Evolutionary conservation across 2,329 filamentous ascomycete species (phyloP).

Genomic region (Diplodia intermedia): DNA sequence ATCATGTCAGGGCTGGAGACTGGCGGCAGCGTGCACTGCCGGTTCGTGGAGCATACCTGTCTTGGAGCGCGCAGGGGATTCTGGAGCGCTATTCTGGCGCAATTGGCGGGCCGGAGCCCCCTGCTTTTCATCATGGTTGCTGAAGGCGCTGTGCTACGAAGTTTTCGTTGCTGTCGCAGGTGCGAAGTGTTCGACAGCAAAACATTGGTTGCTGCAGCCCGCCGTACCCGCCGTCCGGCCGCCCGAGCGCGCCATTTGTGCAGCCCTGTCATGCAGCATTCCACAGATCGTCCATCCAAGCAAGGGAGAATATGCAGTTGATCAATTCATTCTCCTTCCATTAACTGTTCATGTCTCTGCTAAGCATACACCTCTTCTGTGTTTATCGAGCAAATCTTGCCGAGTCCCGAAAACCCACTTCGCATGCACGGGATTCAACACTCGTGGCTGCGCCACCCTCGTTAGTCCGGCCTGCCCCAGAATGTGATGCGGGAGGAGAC

Average conservation of each 20-base stretch:
- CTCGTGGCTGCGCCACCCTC: neutral
- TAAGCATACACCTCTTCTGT: slow-evolving; percentile 9
- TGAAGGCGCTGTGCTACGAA: slow-evolving; percentile 35
- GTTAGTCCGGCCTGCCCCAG: neutral
- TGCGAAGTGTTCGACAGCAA: slow-evolving; percentile 30
- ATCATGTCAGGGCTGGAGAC: slow-evolving; percentile 3
- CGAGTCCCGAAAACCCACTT: neutral
- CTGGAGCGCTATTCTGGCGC: slow-evolving; percentile 25
- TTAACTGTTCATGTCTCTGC: slow-evolving; percentile 13
- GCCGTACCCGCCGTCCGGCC: slow-evolving; percentile 21
- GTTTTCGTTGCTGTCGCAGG: slow-evolving; percentile 11
- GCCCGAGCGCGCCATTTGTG: neutral
- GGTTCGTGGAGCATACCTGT: slow-evolving; percentile 26
- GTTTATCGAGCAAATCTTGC: neutral
- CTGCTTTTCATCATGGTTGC: slow-evolving; percentile 57
- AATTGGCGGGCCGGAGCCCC: slow-evolving; percentile 50
- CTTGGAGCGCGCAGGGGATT: slow-evolving; percentile 17
- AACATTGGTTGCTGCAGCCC: slow-evolving; percentile 28
- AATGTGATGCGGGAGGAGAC: neutral
- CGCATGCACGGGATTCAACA: neutral
- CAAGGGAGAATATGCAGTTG: neutral
- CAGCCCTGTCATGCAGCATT: neutral
- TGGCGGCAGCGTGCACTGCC: neutral
- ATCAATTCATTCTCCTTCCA: neutral
- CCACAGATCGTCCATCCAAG: neutral